These are phyloP conservation scores for Colletotrichum paranaense DNA, from an alignment of 2,329 filamentous ascomycete species.

Conservation along the genomic window DNA sequence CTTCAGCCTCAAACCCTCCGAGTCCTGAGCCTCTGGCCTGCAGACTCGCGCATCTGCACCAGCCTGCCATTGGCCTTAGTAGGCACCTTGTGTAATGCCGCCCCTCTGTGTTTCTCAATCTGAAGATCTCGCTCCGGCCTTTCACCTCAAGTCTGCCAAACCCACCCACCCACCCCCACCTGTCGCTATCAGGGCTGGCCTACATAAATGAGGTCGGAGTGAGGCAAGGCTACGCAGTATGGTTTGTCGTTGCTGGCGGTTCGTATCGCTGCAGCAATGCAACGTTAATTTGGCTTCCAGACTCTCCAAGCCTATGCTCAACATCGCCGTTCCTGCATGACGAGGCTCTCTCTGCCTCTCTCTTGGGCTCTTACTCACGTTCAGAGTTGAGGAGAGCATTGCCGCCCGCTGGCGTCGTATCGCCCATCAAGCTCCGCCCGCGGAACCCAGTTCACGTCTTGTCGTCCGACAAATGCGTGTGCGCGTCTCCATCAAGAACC, in stretches of 20 bases:
- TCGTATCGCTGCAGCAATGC: constrained; percentile 15
- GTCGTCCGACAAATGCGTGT: constrained; percentile 20
- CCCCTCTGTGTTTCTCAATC: constrained; percentile 22
- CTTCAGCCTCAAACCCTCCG: constrained; percentile 31
- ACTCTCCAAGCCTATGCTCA: background rate
- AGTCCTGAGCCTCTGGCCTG: constrained; percentile 11
- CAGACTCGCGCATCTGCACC: constrained; percentile 1
- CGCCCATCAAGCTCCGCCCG: constrained; percentile 3
- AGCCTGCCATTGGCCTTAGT: too few relatives aligned
- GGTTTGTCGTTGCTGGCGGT: background rate
- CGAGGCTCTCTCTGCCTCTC: background rate
- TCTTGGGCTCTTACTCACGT: background rate
- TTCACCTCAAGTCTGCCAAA: constrained; percentile 24
- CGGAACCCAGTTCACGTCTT: constrained; percentile 6
- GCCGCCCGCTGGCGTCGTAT: constrained; percentile 14
- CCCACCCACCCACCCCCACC: background rate
- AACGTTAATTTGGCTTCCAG: constrained; percentile 24
- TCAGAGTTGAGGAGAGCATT: background rate
- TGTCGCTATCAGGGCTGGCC: background rate
- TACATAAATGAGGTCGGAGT: background rate
- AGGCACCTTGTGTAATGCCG: background rate
- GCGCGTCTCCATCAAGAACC: background rate
- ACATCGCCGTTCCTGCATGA: constrained; percentile 14
- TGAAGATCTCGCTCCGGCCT: constrained; percentile 32
- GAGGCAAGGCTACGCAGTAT: background rate